Conservation (phyloP, 805 yeast species). For the Barnettozyma pratensis region DNA sequence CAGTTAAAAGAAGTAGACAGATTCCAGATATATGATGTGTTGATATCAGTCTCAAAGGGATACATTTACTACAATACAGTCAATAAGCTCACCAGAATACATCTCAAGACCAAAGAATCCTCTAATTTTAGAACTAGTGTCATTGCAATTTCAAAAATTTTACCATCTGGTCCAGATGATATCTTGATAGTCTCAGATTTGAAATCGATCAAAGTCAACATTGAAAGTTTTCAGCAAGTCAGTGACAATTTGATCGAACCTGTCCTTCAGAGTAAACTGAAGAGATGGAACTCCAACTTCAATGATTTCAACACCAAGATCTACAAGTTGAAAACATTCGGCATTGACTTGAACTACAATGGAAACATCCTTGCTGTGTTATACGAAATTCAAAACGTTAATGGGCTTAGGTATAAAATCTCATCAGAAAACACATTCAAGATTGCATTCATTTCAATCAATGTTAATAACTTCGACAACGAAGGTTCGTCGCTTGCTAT, state of each 20-base stretch:
- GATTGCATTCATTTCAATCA: slow-evolving; percentile 16
- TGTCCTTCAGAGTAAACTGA: slow-evolving; percentile 9
- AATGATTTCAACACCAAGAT: slow-evolving; percentile 23
- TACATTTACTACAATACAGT: slow-evolving; percentile 8
- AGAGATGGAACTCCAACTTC: slow-evolving; percentile 19
- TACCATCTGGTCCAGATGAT: slow-evolving; percentile 6
- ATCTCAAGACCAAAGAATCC: background rate
- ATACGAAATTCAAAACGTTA: slow-evolving; percentile 17
- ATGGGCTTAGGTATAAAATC: slow-evolving; percentile 20
- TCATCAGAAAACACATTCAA: slow-evolving; percentile 17
- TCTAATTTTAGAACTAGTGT: slow-evolving; percentile 5
- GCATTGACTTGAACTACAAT: slow-evolving; percentile 14
- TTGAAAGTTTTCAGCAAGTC: background rate
- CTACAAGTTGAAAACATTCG: slow-evolving; percentile 13
- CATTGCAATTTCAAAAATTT: slow-evolving; percentile 9
- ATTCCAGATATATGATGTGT: slow-evolving; percentile 18
- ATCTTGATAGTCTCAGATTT: slow-evolving; percentile 8
- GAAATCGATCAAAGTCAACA: slow-evolving; percentile 6
- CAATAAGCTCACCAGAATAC: slow-evolving; percentile 8
- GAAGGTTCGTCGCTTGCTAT: slow-evolving; percentile 17
- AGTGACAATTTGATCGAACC: slow-evolving; percentile 14
- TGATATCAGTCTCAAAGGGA: background rate
- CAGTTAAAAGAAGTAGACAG: slow-evolving; percentile 10
- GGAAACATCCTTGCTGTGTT: slow-evolving; percentile 17
- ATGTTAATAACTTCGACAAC: background rate